Conservation (phyloP, 306 rosid genomes). For the Castanopsis chinensis region DNA sequence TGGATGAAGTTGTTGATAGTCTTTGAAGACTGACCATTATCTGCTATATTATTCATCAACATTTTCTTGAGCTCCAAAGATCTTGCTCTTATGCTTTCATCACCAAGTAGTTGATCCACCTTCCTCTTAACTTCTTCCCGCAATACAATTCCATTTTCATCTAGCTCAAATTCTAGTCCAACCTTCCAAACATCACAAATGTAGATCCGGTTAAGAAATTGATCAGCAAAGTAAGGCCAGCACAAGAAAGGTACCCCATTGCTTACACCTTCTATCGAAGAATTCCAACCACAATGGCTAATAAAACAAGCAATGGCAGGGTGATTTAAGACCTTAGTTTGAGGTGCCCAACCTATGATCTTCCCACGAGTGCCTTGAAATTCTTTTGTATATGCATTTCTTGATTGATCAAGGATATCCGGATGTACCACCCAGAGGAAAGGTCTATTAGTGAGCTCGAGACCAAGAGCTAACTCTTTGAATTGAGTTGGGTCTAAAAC, state of each 20-base stretch:
- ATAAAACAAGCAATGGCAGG: conserved; percentile 43
- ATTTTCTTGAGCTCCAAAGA: conserved; percentile 19
- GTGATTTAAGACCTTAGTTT: conserved; percentile 38
- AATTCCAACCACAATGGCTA: conserved; percentile 61
- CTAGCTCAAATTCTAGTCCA: conserved; percentile 9
- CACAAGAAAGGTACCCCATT: conserved; percentile 37
- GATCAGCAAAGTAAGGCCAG: conserved; percentile 30
- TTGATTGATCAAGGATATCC: neutral
- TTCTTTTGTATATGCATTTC: conserved; percentile 20
- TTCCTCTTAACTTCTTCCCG: conserved; percentile 22
- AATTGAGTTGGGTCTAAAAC: conserved; percentile 17
- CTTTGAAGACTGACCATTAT: conserved; percentile 27
- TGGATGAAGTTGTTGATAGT: conserved; percentile 33
- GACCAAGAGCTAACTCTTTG: conserved; percentile 32
- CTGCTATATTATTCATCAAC: conserved; percentile 7
- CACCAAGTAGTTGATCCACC: conserved; percentile 17
- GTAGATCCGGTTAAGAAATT: conserved; percentile 16
- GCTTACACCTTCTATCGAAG: conserved; percentile 31
- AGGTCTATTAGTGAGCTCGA: conserved; percentile 23
- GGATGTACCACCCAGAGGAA: conserved; percentile 34
- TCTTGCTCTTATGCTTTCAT: conserved; percentile 11
- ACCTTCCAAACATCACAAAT: conserved; percentile 30
- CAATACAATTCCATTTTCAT: neutral
- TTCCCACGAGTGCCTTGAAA: conserved; percentile 25
- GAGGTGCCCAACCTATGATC: conserved; percentile 41